Percentiles rank a stretch among this genome's conserved stretches.
Evolutionary conservation across 768 basidiomycete species (phyloP).

Genomic region (Exsudoporus frostii): DNA sequence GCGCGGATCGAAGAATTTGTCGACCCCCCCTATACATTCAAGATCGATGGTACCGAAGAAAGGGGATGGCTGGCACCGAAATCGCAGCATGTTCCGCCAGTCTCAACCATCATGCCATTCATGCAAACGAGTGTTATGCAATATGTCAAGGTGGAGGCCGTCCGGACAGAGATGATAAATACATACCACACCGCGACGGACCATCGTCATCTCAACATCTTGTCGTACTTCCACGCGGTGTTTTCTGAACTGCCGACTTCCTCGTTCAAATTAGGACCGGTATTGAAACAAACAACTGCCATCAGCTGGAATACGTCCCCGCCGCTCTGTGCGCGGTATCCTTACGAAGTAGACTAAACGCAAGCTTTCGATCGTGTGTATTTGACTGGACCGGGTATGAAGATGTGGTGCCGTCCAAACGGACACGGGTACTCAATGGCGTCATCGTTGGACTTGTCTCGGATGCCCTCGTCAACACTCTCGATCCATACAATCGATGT

Average conservation of each 20-base stretch:
- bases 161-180: constrained; percentile 37
- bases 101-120: not conserved
- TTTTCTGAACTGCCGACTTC: constrained; percentile 33
- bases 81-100: constrained; percentile 4
- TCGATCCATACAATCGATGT: not conserved
- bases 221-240: constrained; percentile 74
- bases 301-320: constrained; percentile 60
- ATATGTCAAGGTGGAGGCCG: constrained; percentile 35
- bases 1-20: constrained; percentile 64
- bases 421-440: constrained; percentile 72
- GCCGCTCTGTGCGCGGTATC: constrained; percentile 65
- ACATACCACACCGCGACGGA: constrained; percentile 50
- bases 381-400: constrained; percentile 74
- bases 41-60: constrained; percentile 22
- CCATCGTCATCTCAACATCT: constrained; percentile 60
- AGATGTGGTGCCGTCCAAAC: constrained; percentile 70
- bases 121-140: not conserved
- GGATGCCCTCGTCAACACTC: not conserved
- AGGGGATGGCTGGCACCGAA: constrained; percentile 17
- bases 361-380: constrained; percentile 61
- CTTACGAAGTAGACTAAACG: constrained; percentile 66
- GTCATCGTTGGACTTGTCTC: constrained; percentile 74
- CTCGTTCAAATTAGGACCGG: constrained; percentile 9
- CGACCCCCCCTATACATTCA: constrained; percentile 43
- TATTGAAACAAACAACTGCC: constrained; percentile 38